Evolutionary conservation across 371 early-diverging fungal species (phyloP).

Genomic region (Nematocida major): DNA sequence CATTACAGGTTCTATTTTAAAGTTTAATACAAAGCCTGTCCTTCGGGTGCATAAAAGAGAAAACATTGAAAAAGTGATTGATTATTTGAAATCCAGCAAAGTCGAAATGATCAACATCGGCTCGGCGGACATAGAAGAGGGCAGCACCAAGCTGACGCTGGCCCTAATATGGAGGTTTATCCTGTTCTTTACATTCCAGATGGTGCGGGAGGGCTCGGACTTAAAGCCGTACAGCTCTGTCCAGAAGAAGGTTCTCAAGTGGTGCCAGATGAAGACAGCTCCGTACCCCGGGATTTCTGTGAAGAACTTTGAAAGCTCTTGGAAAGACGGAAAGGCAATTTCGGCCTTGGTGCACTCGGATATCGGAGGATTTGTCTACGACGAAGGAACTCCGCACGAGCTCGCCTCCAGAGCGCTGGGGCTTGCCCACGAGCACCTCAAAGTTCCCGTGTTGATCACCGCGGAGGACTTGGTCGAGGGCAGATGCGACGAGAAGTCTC

Average conservation of each 20-base stretch:
- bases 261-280: constrained; percentile 27
- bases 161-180: constrained; percentile 96
- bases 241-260: background rate
- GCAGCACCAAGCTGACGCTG: constrained; percentile 80
- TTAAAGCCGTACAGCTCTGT: background rate
- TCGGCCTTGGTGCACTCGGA: constrained; percentile 50
- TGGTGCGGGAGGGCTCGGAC: constrained; percentile 58
- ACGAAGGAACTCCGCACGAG: constrained; percentile 22
- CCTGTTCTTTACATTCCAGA: constrained; percentile 81
- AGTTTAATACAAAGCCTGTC: constrained; percentile 75
- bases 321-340: constrained; percentile 33
- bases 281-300: constrained; percentile 1
- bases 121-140: constrained; percentile 82
- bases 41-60: constrained; percentile 85
- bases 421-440: constrained; percentile 3
- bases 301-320: constrained; percentile 26
- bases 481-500: constrained; percentile 48
- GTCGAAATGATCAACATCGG: constrained; percentile 82
- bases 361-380: constrained; percentile 24
- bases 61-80: constrained; percentile 81
- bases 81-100: constrained; percentile 76
- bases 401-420: constrained; percentile 15
- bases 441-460: constrained; percentile 22
- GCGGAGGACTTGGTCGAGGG: constrained; percentile 12
- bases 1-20: constrained; percentile 70